Base-by-base conservation (phyloP, 139 green algal genomes). In the Ettlia oleoabundans region DNA sequence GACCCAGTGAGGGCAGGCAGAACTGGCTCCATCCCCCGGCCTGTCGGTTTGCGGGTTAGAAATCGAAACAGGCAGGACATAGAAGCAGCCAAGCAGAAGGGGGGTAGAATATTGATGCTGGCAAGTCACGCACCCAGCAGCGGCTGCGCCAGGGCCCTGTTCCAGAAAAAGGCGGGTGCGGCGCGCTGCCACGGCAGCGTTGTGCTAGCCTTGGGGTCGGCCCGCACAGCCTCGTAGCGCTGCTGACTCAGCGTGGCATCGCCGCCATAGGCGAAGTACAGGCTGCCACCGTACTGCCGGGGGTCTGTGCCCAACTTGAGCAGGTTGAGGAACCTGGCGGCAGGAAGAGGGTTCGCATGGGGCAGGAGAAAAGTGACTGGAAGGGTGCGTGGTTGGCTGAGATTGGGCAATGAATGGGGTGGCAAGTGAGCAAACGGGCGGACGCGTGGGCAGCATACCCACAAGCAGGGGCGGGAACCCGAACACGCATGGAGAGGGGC, bases 191-290 rank as follows among this genome's bases (percentile, higher is more conserved):
- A 84, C 7, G 86, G 67, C 24, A 77, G 70, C 42, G 84, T 40
- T 21, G 53, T 22, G 7, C 68, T 76, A 0, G 32, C 13, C 22
- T 26, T 4, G 2, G 55, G n/a, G 62, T 88, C 77, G 2, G 68
- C 82, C 19, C 28, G 64, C 26, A 86, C 58, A n/a, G 65, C 62
- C 38, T 89, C 76, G 32, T 76, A 83, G n/a, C 86, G 87, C 89
- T 98, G 94, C 82, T 90, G 65, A 4, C 84, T 92, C 37, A 95
- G 86, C 8, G 94, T 98, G 61, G 94, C 35, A 84, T 98, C 91
- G 22, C 88, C 86, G 30, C 76, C 83, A 78, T 93, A 86, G 26
- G 91, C 90, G 52, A 97, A 95, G 88, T 93, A 96, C 76, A 98
- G 81, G 33, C 89, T 86, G 15, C 88, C 80, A 19, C 90, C 94